Conservation (phyloP, 768 basidiomycete species). For the Antrodiella citrinella region DNA sequence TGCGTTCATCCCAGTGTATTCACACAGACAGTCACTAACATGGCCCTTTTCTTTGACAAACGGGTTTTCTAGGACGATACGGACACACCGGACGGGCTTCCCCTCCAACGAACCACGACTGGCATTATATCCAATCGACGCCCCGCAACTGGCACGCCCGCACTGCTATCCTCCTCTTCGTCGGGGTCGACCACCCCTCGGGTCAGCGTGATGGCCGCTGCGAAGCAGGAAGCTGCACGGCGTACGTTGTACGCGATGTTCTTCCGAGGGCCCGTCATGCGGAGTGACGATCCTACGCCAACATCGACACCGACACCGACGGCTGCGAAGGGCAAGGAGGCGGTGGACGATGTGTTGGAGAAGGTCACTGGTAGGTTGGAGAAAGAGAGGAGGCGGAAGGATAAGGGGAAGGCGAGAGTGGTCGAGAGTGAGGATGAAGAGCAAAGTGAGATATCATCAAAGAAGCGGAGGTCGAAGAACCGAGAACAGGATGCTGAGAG, state of each 20-base stretch:
- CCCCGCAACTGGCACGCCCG: conserved; percentile 42
- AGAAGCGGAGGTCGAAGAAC: neutral
- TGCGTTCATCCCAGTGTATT: conserved; percentile 5
- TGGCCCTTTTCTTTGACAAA: too few species aligned
- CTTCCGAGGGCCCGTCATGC: conserved; percentile 67
- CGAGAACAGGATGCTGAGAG: conserved; percentile 2
- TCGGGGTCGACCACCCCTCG: conserved; percentile 23
- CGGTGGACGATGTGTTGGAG: neutral
- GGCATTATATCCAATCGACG: conserved; percentile 71
- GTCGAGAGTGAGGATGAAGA: conserved; percentile 8
- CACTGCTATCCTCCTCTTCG: conserved; percentile 27
- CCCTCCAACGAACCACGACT: conserved; percentile 59
- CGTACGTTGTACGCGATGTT: conserved; percentile 73
- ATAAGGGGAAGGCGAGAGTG: neutral
- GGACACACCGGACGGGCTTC: neutral
- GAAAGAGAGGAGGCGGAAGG: conserved; percentile 4
- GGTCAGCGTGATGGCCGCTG: conserved; percentile 47
- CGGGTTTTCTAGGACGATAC: too few species aligned
- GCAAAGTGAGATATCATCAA: conserved; percentile 7
- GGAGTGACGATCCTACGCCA: conserved; percentile 21
- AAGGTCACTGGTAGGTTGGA: neutral
- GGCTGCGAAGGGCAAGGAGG: conserved; percentile 1
- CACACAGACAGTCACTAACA: too few species aligned
- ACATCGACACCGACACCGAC: neutral
- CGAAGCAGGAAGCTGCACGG: conserved; percentile 75